Evolutionary conservation across 306 rosid species (phyloP).

Genomic region (Rosa lucieae): DNA sequence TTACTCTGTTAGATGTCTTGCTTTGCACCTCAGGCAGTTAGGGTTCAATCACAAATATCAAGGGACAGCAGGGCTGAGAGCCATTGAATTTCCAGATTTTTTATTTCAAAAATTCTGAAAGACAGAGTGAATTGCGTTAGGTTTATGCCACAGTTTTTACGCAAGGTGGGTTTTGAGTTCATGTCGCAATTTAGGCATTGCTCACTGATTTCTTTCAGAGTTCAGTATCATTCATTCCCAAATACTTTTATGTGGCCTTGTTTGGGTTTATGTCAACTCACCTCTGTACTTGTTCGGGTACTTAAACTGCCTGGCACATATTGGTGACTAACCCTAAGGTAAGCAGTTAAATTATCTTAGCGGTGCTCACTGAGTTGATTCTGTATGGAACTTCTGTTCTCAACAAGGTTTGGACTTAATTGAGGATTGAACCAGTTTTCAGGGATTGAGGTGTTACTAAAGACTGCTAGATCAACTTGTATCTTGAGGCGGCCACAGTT

Average conservation of each 20-base stretch:
- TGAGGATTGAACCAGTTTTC: background rate
- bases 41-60: slow-evolving; percentile 42
- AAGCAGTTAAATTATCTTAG: background rate
- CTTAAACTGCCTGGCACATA: background rate
- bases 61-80: slow-evolving; percentile 38
- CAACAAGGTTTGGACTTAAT: background rate
- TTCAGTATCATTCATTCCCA: slow-evolving; percentile 10
- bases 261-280: background rate
- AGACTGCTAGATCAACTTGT: background rate
- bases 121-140: background rate
- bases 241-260: background rate
- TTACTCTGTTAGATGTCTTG: slow-evolving; percentile 19
- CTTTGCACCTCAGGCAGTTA: slow-evolving; percentile 38
- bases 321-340: too few relatives aligned
- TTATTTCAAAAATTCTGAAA: too few relatives aligned
- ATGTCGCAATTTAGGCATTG: slow-evolving; percentile 36
- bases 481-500: background rate
- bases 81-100: background rate
- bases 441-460: background rate
- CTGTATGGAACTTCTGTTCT: background rate
- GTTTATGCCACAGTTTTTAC: background rate
- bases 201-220: background rate
- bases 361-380: background rate
- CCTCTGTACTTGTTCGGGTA: background rate
- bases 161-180: slow-evolving; percentile 58